phyloP scores from a whole-genome alignment of 1,139 yeast genomes.

The Blastobotrys petasosporus region DNA sequence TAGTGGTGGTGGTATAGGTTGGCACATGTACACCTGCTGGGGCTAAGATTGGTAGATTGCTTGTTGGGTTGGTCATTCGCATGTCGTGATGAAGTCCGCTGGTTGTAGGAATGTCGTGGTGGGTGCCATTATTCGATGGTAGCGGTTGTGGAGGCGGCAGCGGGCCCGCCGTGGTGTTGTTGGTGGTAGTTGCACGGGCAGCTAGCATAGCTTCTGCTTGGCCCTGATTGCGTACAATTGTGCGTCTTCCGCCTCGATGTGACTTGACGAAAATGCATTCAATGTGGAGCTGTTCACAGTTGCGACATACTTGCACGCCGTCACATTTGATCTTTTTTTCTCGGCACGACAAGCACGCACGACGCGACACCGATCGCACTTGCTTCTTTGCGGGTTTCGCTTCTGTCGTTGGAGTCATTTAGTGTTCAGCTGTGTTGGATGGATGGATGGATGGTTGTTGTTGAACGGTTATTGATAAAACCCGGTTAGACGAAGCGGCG shows the following conservation, averaged over 20 bases:
- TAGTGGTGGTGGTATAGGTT: neutral
- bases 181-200: neutral
- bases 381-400: slow-evolving; percentile 12
- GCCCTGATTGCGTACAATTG: neutral
- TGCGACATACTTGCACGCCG: slow-evolving; percentile 46
- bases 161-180: neutral
- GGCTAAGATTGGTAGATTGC: no score
- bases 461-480: no score
- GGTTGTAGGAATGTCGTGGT: no score
- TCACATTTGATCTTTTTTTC: slow-evolving; percentile 61
- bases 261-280: slow-evolving; percentile 56
- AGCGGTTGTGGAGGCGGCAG: neutral
- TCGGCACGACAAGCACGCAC: slow-evolving; percentile 58
- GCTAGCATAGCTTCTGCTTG: no score
- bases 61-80: no score
- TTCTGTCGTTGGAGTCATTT: neutral
- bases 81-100: no score
- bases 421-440: no score
- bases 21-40: neutral
- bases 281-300: slow-evolving; percentile 44
- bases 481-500: no score
- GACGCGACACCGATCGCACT: slow-evolving; percentile 47
- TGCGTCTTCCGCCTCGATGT: slow-evolving; percentile 54
- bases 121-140: neutral
- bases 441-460: no score